Base-by-base conservation (phyloP, 345 rosid genomes). In the Ceriops zippeliana region DNA sequence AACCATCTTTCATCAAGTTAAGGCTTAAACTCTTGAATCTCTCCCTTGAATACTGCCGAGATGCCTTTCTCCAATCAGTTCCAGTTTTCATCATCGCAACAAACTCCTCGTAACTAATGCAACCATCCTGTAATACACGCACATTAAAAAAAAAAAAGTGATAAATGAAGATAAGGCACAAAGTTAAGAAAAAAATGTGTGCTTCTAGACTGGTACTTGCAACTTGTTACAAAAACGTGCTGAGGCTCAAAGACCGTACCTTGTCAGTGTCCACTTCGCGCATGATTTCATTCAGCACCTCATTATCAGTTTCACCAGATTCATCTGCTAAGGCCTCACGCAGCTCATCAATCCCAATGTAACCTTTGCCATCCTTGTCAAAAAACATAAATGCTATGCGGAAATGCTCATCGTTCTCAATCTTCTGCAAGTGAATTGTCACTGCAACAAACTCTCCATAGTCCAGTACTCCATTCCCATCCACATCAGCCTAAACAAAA, bases 1-100 rank as follows among this genome's bases (percentile, higher is more conserved):
- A 93, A 37, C 98, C 98, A 65, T 93, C 97, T 79, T 93, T 93
- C 98, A 93, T 89, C 77, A 93, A 78, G 75, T 91, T 91, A 38
- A 91, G 63, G 72, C 98, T 93, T 83, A 93, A 79, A 67, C 96
- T 93, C 87, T 93, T 93, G 82, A 88, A 93, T 61, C 98, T 88
- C 85, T 93, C 98, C 75, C 98, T 78, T 17, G 98, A 93, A 79
- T 93, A 93, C 75, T 93, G 98, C 15, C 98, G 84, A 1, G 98
- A 93, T 0, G 98, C 98, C 85, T 93, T 93, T 80, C 98, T 87
- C 98, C 98, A 93, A 59, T 93, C 98, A 0, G 98, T 93, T 79
- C 98, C 98, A 11, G 98, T 76, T 91, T 91, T 93, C 98, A 93
- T 93, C 98, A 93, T 91, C 2, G 87, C 83, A 63, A 86, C 96